Evolutionary conservation across 345 rosid species (phyloP), one percentile per base, ranked within the genome.

Genomic region (Eutrema heterophyllum): DNA sequence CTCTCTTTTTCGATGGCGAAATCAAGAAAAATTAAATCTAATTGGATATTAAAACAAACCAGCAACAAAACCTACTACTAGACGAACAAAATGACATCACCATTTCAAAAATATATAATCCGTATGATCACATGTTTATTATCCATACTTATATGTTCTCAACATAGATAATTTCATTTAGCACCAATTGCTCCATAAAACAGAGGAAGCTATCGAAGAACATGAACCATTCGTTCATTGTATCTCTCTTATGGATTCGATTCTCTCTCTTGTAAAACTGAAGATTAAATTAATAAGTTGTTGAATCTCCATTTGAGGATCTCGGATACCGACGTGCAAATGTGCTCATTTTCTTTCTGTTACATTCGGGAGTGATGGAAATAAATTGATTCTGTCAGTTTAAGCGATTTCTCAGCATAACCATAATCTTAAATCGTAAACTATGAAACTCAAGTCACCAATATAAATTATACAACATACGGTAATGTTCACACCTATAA

Each of bases 291-390:
- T 36, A 5, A 24, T 21, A 29, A 14, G 38, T 8, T 45, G 45
- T 9, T 40, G 27, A 53, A 29, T 29, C 39, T 39, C 0, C 8
- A 27, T 33, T 15, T 1, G 60, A 30, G 60, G 36, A 41, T 26
- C 50, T 61, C 35, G 2, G 6, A 11, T 36, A 14, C 49, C 33
- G 33, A 30, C 10, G 35, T 40, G 48, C n/a, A 52, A 39, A 33
- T 40, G 12, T 26, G n/a, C 39, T 79, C 71, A 79, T 62, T 64
- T 45, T 72, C 79, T 30, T 26, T 29, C 48, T 54, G 15, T 24
- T 14, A 38, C 60, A 30, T 14, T 29, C 5, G 36, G 14, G 44
- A 55, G 5, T 21, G 51, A 39, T 39, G 26, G 5, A 30, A 26
- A 11, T 46, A 8, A 44, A 69, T 7, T 9, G 13, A 3, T 8